Percentiles rank a stretch among this genome's conserved stretches.
phyloP scores from a whole-genome alignment of 2,329 filamentous ascomycete species.

The Ophiostoma pallidulum region DNA sequence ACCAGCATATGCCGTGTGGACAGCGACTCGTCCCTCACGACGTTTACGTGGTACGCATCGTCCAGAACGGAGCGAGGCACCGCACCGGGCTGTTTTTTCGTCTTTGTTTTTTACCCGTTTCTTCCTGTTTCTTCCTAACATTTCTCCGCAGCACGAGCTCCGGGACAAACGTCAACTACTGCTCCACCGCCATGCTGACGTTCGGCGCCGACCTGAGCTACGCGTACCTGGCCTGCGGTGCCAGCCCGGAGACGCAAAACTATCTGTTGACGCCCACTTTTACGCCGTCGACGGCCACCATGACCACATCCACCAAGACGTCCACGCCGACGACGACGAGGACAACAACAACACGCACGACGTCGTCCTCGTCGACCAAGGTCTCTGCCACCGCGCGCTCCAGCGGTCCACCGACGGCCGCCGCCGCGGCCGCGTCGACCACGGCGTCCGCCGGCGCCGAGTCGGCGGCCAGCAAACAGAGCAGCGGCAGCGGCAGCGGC shows the following conservation, averaged over 20 bases:
- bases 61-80: no score
- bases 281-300: background rate
- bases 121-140: background rate
- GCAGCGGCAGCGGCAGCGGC: slow-evolving; percentile 25
- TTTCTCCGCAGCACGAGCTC: slow-evolving; percentile 4
- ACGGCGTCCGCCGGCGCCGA: no score
- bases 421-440: no score
- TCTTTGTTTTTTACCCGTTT: background rate
- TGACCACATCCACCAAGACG: slow-evolving; percentile 13
- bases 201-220: slow-evolving; percentile 26
- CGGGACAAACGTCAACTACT: slow-evolving; percentile 19
- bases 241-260: background rate
- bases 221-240: slow-evolving; percentile 28
- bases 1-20: slow-evolving; percentile 25
- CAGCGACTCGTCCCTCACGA: slow-evolving; percentile 20
- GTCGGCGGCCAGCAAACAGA: no score
- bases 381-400: background rate
- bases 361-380: background rate
- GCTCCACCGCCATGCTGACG: slow-evolving; percentile 27
- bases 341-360: background rate
- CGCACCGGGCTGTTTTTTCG: background rate
- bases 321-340: background rate
- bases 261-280: slow-evolving; percentile 3
- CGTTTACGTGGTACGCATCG: slow-evolving; percentile 30
- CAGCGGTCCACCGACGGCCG: no score